Evolutionary conservation across 306 rosid genomes (phyloP), one percentile per base, ranked within the genome.

Genomic region (Rosa multiflora): DNA sequence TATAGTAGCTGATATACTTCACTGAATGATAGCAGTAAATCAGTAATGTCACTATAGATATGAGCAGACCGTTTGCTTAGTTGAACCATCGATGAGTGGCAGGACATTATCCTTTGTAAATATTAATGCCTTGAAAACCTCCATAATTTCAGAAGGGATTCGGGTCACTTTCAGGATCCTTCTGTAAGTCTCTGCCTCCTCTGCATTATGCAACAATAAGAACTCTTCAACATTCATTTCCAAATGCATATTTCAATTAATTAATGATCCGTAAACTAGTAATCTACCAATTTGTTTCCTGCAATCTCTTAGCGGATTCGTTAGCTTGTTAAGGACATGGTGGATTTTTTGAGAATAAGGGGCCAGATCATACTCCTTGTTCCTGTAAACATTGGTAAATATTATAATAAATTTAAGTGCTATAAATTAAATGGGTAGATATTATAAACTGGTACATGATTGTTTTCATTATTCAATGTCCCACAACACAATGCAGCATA

Each of bases 51-150:
- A 70, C 14, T 6, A 46, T 4, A 14, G 49, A 52, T 26, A 39
- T 17, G 63, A 15, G 20, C 6, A 32, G 11, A 87, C 93, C 87
- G 40, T 13, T 67, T 56, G 67, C 39, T 79, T 81, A 5, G 91
- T 69, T 15, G 88, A 83, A 72, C 97, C 90, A 66, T 92, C 89
- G 46, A 82, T 72, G 10, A 92, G 76, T 5, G 79, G 80, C n/a
- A 81, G 63, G 3, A 80, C 79, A 75, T 42, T 55, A 17, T 70
- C 39, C 63, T 73, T 84, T 21, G 76, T 17, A 29, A 68, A 84
- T 23, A 78, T 42, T 15, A 80, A 51, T 15, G 29, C 82, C 77
- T 80, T 84, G 51, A 84, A 39, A 14, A 80, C n/a, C 46, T 84
- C 85, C 79, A 68, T 68, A 2, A 85, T 39, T 51, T 88, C 93